Conservation (phyloP, 192 early-diverging fungal species). For the Chytriomyces hyalinus region DNA sequence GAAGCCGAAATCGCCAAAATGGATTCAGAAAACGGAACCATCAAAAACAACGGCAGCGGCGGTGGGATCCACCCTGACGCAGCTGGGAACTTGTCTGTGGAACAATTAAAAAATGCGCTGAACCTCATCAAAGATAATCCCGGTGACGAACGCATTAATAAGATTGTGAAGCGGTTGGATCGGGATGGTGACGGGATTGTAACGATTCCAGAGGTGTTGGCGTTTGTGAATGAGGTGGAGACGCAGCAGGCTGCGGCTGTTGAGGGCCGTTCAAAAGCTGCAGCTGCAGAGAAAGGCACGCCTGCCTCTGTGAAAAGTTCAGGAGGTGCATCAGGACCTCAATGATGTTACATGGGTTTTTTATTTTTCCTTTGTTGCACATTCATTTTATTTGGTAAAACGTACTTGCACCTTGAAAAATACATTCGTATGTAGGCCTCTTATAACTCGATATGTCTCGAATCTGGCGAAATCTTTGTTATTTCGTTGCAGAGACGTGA, state of each 20-base stretch:
- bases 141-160: slow-evolving; percentile 71
- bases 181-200: slow-evolving; percentile 74
- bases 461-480: no score
- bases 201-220: slow-evolving; percentile 64
- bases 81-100: slow-evolving; percentile 67
- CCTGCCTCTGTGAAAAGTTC: no score
- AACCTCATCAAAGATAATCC: slow-evolving; percentile 70
- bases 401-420: no score
- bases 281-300: no score
- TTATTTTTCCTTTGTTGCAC: no score
- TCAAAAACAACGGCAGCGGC: slow-evolving; percentile 46
- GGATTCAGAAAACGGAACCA: slow-evolving; percentile 67
- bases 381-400: no score
- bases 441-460: no score
- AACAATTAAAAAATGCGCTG: slow-evolving; percentile 71
- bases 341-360: no score
- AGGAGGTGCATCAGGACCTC: no score
- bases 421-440: no score
- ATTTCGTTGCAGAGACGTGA: no score
- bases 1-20: slow-evolving; percentile 74
- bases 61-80: slow-evolving; percentile 66
- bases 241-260: slow-evolving; percentile 55
- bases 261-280: no score
- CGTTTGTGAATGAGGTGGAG: slow-evolving; percentile 59
- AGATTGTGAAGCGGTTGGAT: slow-evolving; percentile 77